phyloP scores from a whole-genome alignment of 208 protist species.

The Crithidia acanthocephali region DNA sequence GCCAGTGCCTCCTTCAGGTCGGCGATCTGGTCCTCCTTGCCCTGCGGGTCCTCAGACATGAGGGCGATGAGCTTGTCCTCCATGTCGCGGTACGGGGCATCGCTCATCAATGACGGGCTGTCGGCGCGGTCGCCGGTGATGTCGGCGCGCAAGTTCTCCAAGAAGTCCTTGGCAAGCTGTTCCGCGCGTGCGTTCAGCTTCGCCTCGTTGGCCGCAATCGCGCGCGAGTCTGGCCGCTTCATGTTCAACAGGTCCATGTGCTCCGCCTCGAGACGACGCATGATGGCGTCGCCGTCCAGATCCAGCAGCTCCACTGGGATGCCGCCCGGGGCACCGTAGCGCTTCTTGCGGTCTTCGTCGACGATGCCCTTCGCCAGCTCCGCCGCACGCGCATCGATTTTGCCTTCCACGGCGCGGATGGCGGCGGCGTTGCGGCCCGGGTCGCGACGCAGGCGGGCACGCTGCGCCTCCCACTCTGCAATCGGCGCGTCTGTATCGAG shows the following conservation, averaged over 20 bases:
- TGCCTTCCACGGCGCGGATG: constrained; percentile 40
- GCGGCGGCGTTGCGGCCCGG: constrained; percentile 34
- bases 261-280: constrained; percentile 50
- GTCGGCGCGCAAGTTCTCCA: constrained; percentile 35
- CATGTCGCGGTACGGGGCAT: constrained; percentile 52
- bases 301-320: constrained; percentile 59
- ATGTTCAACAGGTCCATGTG: constrained; percentile 43
- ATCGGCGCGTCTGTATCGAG: constrained; percentile 52
- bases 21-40: constrained; percentile 36
- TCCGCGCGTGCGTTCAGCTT: constrained; percentile 41
- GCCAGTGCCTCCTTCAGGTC: constrained; percentile 50
- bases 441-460: constrained; percentile 46
- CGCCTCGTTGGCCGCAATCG: constrained; percentile 39
- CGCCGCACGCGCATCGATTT: constrained; percentile 44
- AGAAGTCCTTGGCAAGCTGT: constrained; percentile 42
- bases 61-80: constrained; percentile 51
- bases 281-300: constrained; percentile 46
- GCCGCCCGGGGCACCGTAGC: constrained; percentile 52
- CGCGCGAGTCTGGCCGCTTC: constrained; percentile 24
- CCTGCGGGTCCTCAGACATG: constrained; percentile 40
- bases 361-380: constrained; percentile 42
- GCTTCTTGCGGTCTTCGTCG: constrained; percentile 26
- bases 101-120: constrained; percentile 37
- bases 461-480: constrained; percentile 48
- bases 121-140: constrained; percentile 35